Percentiles rank a stretch among this genome's conserved stretches.
phyloP scores from a whole-genome alignment of 2,329 filamentous ascomycete species.

The Penicillium sp. region DNA sequence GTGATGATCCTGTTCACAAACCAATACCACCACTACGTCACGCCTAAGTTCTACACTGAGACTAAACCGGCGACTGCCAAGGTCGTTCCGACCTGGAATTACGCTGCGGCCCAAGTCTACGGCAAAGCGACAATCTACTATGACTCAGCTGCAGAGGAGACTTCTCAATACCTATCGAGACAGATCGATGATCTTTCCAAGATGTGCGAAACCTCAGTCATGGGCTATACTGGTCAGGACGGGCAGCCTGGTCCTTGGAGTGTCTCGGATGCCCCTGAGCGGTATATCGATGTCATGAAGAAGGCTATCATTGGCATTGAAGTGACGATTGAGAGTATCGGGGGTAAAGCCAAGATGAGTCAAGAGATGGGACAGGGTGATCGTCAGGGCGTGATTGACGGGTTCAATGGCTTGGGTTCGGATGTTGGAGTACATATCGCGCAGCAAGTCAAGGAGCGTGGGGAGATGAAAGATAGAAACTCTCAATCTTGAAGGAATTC shows the following conservation, averaged over 20 bases:
- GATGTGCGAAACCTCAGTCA: constrained; percentile 52
- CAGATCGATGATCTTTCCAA: constrained; percentile 30
- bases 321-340: constrained; percentile 54
- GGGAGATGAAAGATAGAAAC: constrained; percentile 12
- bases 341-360: constrained; percentile 67
- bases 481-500: neutral
- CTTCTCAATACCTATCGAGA: constrained; percentile 52
- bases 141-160: constrained; percentile 51
- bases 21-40: constrained; percentile 61
- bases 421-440: constrained; percentile 37
- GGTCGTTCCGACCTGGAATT: constrained; percentile 69
- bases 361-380: constrained; percentile 58
- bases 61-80: constrained; percentile 64
- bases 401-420: constrained; percentile 50
- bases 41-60: constrained; percentile 65
- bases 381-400: constrained; percentile 56
- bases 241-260: constrained; percentile 56
- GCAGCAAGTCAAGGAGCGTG: constrained; percentile 18
- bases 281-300: constrained; percentile 57
- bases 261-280: constrained; percentile 59
- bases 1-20: constrained; percentile 63
- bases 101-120: constrained; percentile 63
- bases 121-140: constrained; percentile 56
- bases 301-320: constrained; percentile 62
- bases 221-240: constrained; percentile 55